Evolutionary conservation across 164 flowering plant genomes (phyloP).

Genomic region (Liriodendron chinense): DNA sequence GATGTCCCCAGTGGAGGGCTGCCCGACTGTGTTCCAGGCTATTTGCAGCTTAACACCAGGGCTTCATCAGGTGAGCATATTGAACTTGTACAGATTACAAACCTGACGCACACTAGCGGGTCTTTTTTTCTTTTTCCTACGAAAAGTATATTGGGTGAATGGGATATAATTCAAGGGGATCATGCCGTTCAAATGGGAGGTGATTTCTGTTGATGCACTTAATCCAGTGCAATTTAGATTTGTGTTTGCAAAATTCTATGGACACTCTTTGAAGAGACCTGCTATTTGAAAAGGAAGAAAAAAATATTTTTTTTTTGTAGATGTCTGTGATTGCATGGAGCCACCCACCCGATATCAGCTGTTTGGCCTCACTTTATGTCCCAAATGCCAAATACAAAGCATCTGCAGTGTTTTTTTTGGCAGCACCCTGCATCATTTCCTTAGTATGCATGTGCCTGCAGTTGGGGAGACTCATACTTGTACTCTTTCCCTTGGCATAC

Average conservation of each 20-base stretch:
- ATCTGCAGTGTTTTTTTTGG: background rate
- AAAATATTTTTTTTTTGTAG: too few species aligned
- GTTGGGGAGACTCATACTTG: background rate
- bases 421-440: background rate
- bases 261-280: background rate
- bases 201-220: background rate
- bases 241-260: background rate
- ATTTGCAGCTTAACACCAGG: conserved; percentile 70
- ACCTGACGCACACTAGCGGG: background rate
- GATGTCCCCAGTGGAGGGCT: conserved; percentile 90
- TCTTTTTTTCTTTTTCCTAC: too few species aligned
- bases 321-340: background rate
- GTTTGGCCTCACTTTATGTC: background rate
- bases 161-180: background rate
- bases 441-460: background rate
- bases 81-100: background rate
- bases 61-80: conserved; percentile 59
- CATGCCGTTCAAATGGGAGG: background rate
- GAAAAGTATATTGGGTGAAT: background rate
- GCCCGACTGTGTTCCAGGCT: conserved; percentile 78
- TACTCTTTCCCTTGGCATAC: conserved; percentile 20
- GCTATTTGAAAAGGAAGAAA: background rate
- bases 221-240: background rate
- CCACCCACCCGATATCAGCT: background rate
- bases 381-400: background rate